Base-by-base conservation (phyloP, 805 yeast species). In the Saccharomycopsis capsularis region DNA sequence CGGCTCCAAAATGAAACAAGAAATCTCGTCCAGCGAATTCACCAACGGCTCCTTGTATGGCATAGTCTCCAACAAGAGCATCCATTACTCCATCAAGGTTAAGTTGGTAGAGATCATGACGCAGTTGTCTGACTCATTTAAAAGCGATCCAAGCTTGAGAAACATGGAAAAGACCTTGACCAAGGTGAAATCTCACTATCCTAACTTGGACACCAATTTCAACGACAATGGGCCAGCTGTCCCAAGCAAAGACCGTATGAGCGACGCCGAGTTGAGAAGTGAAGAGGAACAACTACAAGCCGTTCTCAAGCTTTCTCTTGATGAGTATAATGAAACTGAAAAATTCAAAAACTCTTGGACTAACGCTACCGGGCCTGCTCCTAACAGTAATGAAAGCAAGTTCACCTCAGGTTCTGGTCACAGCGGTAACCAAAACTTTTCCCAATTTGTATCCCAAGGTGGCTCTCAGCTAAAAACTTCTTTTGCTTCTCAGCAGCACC, bases 201-300 rank as follows among this genome's bases (percentile, higher is more conserved):
- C 81, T 3, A 56, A 62, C 27, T 58, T 64, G 34, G 50, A 63
- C 44, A 59, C 63, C 7, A 34, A 40, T 27, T 24, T 42, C 9
- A 54, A 24, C 16, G 29, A n/a, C 11, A 16, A 22, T 21, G 36
- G 27, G 9, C 29, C 89, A 0, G 68, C 62, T 34, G 78, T 77
- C 55, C 90, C 90, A 5, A 76, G 68, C 36, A 82, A 81, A 57
- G 68, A 69, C 35, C 67, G 70, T 42, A 64, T 76, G 56, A 67
- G 74, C 3, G 63, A 65, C 3, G 61, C 59, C n/a, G 81, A 75
- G 42, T 68, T 69, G 50, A 57, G 58, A 37, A 67, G 71, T 22
- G 97, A 91, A 55, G 96, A 93, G 42, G 85, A 81, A 45, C 95
- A 88, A 55, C 67, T 91, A 42, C 82, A 80, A 57, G 74, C 81